Evolutionary conservation across 345 rosid species (phyloP), one percentile per base, ranked within the genome.

Genomic region (Ceriops zippeliana): DNA sequence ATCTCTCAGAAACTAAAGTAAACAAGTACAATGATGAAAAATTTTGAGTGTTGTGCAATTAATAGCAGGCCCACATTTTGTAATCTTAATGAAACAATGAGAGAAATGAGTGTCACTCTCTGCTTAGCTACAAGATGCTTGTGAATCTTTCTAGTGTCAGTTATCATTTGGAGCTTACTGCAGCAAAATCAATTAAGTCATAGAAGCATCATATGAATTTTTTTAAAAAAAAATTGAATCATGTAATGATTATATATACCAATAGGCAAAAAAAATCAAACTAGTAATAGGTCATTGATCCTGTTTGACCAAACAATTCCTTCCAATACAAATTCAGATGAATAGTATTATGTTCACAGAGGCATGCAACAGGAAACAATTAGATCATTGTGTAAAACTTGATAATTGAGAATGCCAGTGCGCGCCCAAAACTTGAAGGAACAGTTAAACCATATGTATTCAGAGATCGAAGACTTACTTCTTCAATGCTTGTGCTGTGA

Each of bases 401-500:
- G 38, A 63, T 38, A 61, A 63, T 19, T 20, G 21, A 19, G 52
- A 67, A 52, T 11, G 17, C 10, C 26, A 61, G n/a, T 9, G 27
- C 15, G 2, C 62, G 20, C 5, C 47, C 17, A 20, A 62, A 47
- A 58, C 7, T 49, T 47, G 19, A 68, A 61, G 21, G 31, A 73
- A 68, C 20, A 31, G 31, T 58, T 32, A 60, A 75, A 28, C 5
- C 64, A 24, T 19, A 42, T 4, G 66, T 16, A 28, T 59, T 34
- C 67, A 9, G 62, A 52, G 52, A 52, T 66, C 21, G 26, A 67
- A 49, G 65, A 82, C 90, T 84, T 88, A 93, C 98, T 78, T 93
- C 98, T 76, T 91, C 93, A 68, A 93, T 83, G 87, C 90, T 88
- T 46, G 96, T 93, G 76, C 98, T 91, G 81, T 93, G 98, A 78